Conservation (phyloP, 345 rosid species). For the Brassica incana region DNA sequence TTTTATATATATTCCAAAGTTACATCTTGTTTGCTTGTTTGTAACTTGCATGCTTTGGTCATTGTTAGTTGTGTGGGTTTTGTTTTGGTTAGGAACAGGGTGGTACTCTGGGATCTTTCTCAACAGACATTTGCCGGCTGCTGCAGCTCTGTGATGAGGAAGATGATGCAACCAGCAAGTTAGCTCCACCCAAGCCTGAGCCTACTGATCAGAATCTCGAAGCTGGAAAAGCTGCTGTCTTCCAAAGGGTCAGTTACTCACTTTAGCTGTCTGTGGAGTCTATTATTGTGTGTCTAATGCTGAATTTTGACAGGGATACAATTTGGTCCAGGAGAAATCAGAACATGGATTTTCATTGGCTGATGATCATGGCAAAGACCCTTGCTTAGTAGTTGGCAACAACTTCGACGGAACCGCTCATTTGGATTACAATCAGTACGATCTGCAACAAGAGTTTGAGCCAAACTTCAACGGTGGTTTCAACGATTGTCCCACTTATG, state of each 20-base stretch:
- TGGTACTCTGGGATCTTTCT: slow-evolving; percentile 81
- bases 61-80: slow-evolving; percentile 8
- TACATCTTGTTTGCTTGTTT: not conserved
- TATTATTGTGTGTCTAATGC: not conserved
- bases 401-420: slow-evolving; percentile 49
- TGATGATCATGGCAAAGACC: slow-evolving; percentile 61
- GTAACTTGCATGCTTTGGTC: slow-evolving; percentile 17
- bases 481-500: slow-evolving; percentile 43
- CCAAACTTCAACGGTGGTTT: slow-evolving; percentile 56
- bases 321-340: slow-evolving; percentile 59
- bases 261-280: not conserved
- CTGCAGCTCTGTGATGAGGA: slow-evolving; percentile 93
- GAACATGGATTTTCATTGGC: slow-evolving; percentile 51
- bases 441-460: slow-evolving; percentile 67
- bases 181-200: slow-evolving; percentile 80
- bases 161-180: slow-evolving; percentile 92
- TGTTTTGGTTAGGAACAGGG: slow-evolving; percentile 48
- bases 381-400: slow-evolving; percentile 47
- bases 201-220: slow-evolving; percentile 73
- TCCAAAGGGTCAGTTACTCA: slow-evolving; percentile 56
- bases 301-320: slow-evolving; percentile 52
- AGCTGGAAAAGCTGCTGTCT: slow-evolving; percentile 48
- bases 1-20: too few species aligned
- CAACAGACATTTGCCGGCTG: slow-evolving; percentile 84
- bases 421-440: slow-evolving; percentile 66